A percentile compares a stretch with the other conserved stretches of the same genome.
Evolutionary conservation across 129 eudicot genomes (phyloP).

Genomic region (Saussurea involucrata): DNA sequence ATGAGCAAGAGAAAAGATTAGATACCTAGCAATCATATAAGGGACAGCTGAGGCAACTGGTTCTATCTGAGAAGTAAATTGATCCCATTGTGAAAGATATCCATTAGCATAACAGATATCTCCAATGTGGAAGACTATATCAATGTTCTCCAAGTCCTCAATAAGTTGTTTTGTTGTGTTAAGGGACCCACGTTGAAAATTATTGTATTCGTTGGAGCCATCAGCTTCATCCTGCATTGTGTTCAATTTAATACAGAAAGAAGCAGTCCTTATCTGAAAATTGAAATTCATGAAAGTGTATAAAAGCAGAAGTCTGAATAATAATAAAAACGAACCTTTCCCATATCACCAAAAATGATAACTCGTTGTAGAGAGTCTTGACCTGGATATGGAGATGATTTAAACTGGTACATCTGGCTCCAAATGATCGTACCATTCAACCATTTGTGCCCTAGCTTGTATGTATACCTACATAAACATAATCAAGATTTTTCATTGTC

Average conservation of each 20-base stretch:
- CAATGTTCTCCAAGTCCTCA: conserved; percentile 52
- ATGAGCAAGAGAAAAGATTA: background rate
- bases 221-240: conserved; percentile 62
- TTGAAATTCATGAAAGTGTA: background rate
- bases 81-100: conserved; percentile 85
- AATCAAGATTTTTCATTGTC: background rate
- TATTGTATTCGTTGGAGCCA: conserved; percentile 73
- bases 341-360: conserved; percentile 73
- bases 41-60: conserved; percentile 67
- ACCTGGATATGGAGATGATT: conserved; percentile 66
- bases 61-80: conserved; percentile 69
- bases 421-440: conserved; percentile 45
- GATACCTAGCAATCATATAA: conserved; percentile 74
- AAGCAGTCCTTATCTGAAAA: background rate
- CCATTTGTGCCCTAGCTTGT: conserved; percentile 67
- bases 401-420: conserved; percentile 48
- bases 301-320: background rate
- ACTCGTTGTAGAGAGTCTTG: conserved; percentile 69
- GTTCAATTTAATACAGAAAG: conserved; percentile 4
- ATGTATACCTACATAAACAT: conserved; percentile 53
- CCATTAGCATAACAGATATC: conserved; percentile 80
- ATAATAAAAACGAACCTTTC: conserved; percentile 41
- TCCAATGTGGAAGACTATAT: conserved; percentile 76
- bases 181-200: conserved; percentile 67
- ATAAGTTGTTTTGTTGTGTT: conserved; percentile 66